Base-by-base conservation (phyloP, 2,329 filamentous ascomycete species). In the Chaetomium strumarium region DNA sequence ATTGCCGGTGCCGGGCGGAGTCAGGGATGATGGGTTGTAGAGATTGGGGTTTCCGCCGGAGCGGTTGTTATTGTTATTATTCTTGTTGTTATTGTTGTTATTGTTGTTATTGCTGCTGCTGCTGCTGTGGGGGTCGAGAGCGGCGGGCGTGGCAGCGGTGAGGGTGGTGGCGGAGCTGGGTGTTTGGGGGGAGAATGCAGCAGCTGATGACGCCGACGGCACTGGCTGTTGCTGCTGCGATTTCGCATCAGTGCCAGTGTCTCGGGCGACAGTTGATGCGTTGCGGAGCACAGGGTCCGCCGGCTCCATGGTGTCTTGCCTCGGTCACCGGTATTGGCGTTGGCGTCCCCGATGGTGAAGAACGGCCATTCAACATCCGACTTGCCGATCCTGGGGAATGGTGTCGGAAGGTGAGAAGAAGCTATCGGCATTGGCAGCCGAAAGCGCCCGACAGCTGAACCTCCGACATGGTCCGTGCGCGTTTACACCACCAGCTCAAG, bases 151-250 rank as follows among this genome's bases (percentile, higher is more conserved):
- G 13, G 45, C 19, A 12, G 47, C 48, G 37, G 49, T 40, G 17
- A 42, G 30, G 43, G 37, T 40, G 17, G 46, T 34, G 43, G 37
- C 30, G 12, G 46, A 52, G 33, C n/a, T 50, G 11, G 51, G 44
- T 11, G 53, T 46, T 17, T 51, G 51, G 6, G 55, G 51, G 20
- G 53, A 50, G 34, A 51, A 52, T 36, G 49, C 50, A 11, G 49
- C 43, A 11, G 53, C 38, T 24, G 54, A 24, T 48, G 30, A 13
- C 42, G 19, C 12, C 9, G 36, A 16, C 9, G 36, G 12, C 36
- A 16, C 8, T 38, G 17, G 44, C 36, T 13, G 12, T 10, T 34
- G 29, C 3, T 17, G 42, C 30, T 9, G 29, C 14, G 34, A 31
- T 17, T 43, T 41, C 17, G 24, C 17, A 29, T 16, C 14, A 16